Evolutionary conservation across 805 yeast species (phyloP), one percentile per base, ranked within the genome.

Genomic region (Groenewaldozyma tartarivorans): DNA sequence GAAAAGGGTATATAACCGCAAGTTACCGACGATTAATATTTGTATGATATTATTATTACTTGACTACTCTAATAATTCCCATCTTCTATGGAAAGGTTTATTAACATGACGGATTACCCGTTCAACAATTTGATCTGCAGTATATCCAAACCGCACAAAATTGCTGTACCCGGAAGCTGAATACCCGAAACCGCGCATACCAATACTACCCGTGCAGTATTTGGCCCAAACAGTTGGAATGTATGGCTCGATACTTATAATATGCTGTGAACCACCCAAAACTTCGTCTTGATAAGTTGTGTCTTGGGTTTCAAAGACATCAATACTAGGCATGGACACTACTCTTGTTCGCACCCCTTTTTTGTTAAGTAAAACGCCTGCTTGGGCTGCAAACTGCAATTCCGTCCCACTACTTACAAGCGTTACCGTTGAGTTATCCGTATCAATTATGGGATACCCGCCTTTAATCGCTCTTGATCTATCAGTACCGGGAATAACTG

Each of bases 181-280:
- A 48, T 88, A 92, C 75, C 98, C 98, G 62, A 92, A 92, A 70
- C 85, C 78, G 77, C 85, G 78, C 60, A 92, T 73, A 68, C 96
- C 96, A 58, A 90, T 85, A 66, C 87, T 94, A 72, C 82, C 94
- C 71, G 92, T 98, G 45, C 96, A 77, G 73, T 87, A 92, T 67
- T 79, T 83, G 56, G 80, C 71, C 98, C 98, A 92, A 44, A 96
- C 96, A 55, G 74, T 70, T 40, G 95, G 77, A 43, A 94, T 67
- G 78, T 86, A 72, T 40, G 87, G 97, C 77, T 92, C 98, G 51
- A 90, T 84, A 43, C 96, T 85, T 67, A 92, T 50, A 61, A 85
- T 79, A 65, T 97, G 97, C 42, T 83, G 77, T 58, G 92, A 92
- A 62, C 87, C 94, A 62, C 98, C 98, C 67, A 92, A 74, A 48